Evolutionary conservation across 2,329 filamentous ascomycete species (phyloP).

Genomic region (Paraphaeosphaeria minitans): DNA sequence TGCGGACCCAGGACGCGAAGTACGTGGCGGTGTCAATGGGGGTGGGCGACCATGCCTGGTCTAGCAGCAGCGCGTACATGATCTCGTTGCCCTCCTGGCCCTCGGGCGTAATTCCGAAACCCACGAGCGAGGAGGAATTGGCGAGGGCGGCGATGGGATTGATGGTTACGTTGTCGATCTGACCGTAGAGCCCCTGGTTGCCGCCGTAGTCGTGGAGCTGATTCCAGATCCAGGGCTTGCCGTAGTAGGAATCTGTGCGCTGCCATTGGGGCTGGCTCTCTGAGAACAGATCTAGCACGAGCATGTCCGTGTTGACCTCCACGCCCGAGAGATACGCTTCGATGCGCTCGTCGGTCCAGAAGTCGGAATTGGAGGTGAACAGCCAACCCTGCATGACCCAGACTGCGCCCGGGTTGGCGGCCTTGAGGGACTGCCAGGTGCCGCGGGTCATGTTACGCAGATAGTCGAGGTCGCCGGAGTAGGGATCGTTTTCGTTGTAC

Average conservation of each 20-base stretch:
- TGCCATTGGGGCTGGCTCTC: conserved; percentile 59
- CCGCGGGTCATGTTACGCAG: conserved; percentile 50
- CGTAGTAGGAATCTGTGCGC: conserved; percentile 56
- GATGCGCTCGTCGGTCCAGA: conserved; percentile 54
- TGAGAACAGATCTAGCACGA: conserved; percentile 58
- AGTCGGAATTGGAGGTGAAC: conserved; percentile 52
- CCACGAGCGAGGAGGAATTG: conserved; percentile 51
- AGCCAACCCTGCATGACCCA: conserved; percentile 62
- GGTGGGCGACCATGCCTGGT: conserved; percentile 55
- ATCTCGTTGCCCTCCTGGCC: conserved; percentile 61
- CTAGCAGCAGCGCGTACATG: conserved; percentile 57
- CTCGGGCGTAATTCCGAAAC: conserved; percentile 57
- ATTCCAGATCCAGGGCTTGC: conserved; percentile 62
- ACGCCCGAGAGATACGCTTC: conserved; percentile 58
- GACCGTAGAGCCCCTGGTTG: conserved; percentile 58
- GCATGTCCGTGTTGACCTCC: conserved; percentile 51
- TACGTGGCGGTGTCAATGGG: conserved; percentile 54
- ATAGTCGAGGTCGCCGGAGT: conserved; percentile 52
- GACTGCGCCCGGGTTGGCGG: conserved; percentile 54
- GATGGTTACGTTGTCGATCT: conserved; percentile 56
- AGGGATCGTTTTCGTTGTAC: conserved; percentile 59
- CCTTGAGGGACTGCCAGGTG: conserved; percentile 56
- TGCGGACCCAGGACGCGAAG: conserved; percentile 54
- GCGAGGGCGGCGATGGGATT: conserved; percentile 53
- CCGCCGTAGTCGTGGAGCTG: conserved; percentile 58